These are phyloP conservation scores for Trapa bicornis DNA, from an alignment of 345 rosid genomes.

Conservation along the genomic window DNA sequence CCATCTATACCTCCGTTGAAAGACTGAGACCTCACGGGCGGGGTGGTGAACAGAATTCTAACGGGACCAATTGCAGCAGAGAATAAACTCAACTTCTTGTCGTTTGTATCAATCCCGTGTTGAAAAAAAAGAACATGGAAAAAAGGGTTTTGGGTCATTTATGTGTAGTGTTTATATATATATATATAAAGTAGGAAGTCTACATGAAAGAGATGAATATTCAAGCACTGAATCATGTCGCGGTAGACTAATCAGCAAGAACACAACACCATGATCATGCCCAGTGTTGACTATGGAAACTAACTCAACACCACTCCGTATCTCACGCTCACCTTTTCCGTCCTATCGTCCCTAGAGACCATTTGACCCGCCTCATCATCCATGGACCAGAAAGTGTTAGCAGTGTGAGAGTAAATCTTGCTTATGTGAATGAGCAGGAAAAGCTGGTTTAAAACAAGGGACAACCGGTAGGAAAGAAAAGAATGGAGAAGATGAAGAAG, in stretches of 20 bases:
- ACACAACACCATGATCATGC: not conserved
- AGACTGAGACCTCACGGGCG: not conserved
- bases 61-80: not conserved
- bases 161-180: not conserved
- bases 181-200: not conserved
- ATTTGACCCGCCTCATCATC: no score
- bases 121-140: not conserved
- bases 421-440: not conserved
- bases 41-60: not conserved
- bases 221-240: not conserved
- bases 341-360: no score
- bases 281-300: not conserved
- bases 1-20: not conserved
- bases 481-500: not conserved
- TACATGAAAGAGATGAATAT: not conserved
- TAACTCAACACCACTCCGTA: not conserved
- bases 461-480: not conserved
- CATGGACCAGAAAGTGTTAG: no score
- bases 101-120: not conserved
- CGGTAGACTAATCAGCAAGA: not conserved
- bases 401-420: not conserved
- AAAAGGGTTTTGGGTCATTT: not conserved
- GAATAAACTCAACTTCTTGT: not conserved
- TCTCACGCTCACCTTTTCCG: not conserved
- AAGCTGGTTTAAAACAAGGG: not conserved